Evolutionary conservation across 768 basidiomycete species (phyloP), one percentile per base, ranked within the genome.

Genomic region (Calocybe gangraenosa): DNA sequence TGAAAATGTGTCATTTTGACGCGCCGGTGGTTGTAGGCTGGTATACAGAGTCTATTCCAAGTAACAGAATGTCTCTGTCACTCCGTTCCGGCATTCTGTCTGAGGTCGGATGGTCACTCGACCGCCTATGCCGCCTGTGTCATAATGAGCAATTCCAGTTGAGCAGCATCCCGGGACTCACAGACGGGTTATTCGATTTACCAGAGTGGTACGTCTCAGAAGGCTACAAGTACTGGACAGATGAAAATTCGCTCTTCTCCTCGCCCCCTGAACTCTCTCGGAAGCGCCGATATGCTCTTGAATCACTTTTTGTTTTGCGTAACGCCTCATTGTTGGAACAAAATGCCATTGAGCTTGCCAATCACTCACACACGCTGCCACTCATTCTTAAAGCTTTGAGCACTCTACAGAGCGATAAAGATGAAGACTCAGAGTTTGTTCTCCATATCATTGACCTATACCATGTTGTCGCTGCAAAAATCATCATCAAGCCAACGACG

Each of bases 21-120:
- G 31, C 37, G 37, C 47, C 51, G 40, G 54, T 33, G 34, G 50
- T 49, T 39, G 25, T 46, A 89, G 88, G 87, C 55, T 91, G 88
- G 81, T 93, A 91, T 57, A 87, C 90, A n/a, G 88, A 92, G 53
- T 70, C 76, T 1, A 74, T 78, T 2, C 71, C 86, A 0, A 84
- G 70, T 59, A 97, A 97, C 61, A 79, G 94, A 33, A 91, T 97
- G 81, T 72, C 92, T n/a, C 79, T 99, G 13, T 84, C 93, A 2
- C 66, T 98, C 33, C 79, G 82, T 19, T 97, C 91, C 11, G 86
- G 82, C 3, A 84, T 98, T 37, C 74, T 82, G 42, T 65, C 78
- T 7, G 95, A 98, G 58, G 75, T 93, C 45, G 81, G 81, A 45
- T 97, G 92, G 88, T 89, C 93, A 15, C 76, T 99, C 31, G 86